Percentiles rank a stretch among this genome's conserved stretches.
Conservation (phyloP, 1,284 basidiomycete genomes). For the Moesziomyces parantarcticus region DNA sequence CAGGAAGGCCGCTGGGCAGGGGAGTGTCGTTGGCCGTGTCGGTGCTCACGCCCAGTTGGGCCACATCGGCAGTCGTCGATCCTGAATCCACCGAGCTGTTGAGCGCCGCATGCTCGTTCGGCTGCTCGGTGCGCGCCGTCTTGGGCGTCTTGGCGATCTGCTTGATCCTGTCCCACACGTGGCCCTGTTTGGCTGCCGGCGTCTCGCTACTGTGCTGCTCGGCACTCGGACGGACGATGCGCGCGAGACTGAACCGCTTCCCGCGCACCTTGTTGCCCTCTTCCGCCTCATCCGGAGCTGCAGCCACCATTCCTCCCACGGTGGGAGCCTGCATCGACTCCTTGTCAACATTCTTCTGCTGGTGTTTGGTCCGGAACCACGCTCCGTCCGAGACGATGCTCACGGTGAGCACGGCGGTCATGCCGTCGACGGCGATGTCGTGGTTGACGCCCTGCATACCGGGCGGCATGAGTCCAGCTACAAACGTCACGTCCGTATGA, state of each 20-base stretch:
- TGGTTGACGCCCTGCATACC: slow-evolving; percentile 73
- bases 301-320: not conserved
- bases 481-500: slow-evolving; percentile 70
- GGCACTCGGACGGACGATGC: slow-evolving; percentile 3
- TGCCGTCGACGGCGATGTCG: slow-evolving; percentile 63
- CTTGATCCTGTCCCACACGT: slow-evolving; percentile 23
- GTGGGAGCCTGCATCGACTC: not conserved
- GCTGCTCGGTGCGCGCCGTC: not conserved
- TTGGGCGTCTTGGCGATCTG: slow-evolving; percentile 2
- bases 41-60: not conserved
- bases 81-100: slow-evolving; percentile 4
- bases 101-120: not conserved
- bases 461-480: slow-evolving; percentile 72
- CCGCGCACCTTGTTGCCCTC: slow-evolving; percentile 1
- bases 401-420: slow-evolving; percentile 55
- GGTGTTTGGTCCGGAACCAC: slow-evolving; percentile 7
- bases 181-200: not conserved
- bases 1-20: not conserved
- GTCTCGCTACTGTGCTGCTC: slow-evolving; percentile 1
- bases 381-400: slow-evolving; percentile 17
- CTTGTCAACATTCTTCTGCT: too few relatives aligned
- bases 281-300: not conserved
- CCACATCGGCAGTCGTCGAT: slow-evolving; percentile 5
- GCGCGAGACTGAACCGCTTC: slow-evolving; percentile 13
- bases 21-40: slow-evolving; percentile 3